These are phyloP conservation scores for Suillus placidus DNA, from an alignment of 768 basidiomycete genomes.

Conservation along the genomic window DNA sequence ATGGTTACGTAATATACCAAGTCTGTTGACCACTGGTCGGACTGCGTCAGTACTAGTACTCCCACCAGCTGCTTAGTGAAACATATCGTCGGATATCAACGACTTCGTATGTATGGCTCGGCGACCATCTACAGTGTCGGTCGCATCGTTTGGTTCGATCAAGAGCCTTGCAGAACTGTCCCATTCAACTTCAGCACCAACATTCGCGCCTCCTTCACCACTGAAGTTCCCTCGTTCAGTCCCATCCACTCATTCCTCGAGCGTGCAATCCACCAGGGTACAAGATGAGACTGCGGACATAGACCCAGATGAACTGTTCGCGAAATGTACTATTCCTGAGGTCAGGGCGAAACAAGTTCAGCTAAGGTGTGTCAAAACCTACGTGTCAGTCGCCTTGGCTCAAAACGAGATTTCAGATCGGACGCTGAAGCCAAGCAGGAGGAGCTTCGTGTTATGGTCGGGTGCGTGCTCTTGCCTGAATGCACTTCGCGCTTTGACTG, in stretches of 20 bases:
- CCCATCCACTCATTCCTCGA: slow-evolving; percentile 16
- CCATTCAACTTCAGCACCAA: slow-evolving; percentile 11
- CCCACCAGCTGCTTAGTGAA: not conserved
- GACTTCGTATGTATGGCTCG: slow-evolving; percentile 37
- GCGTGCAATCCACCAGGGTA: slow-evolving; percentile 17
- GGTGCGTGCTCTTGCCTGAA: slow-evolving; percentile 57
- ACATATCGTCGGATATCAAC: slow-evolving; percentile 2
- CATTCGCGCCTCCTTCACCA: slow-evolving; percentile 11
- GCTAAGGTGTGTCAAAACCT: slow-evolving; percentile 52
- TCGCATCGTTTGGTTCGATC: slow-evolving; percentile 29
- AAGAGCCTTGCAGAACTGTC: slow-evolving; percentile 16
- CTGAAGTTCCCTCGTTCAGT: slow-evolving; percentile 13
- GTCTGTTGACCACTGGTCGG: slow-evolving; percentile 1
- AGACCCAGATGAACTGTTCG: slow-evolving; percentile 76
- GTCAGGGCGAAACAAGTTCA: slow-evolving; percentile 69
- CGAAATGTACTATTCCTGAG: slow-evolving; percentile 69
- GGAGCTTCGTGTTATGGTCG: slow-evolving; percentile 88
- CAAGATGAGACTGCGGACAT: slow-evolving; percentile 32
- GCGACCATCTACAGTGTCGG: slow-evolving; percentile 39
- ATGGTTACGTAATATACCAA: slow-evolving; percentile 27
- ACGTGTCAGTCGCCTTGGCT: slow-evolving; percentile 12
- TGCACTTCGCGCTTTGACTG: slow-evolving; percentile 30
- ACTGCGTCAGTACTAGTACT: not conserved
- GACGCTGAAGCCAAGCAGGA: slow-evolving; percentile 89
- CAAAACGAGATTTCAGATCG: slow-evolving; percentile 41